Evolutionary conservation across 2,329 filamentous ascomycete species (phyloP).

Genomic region (Lachnellula suecica): DNA sequence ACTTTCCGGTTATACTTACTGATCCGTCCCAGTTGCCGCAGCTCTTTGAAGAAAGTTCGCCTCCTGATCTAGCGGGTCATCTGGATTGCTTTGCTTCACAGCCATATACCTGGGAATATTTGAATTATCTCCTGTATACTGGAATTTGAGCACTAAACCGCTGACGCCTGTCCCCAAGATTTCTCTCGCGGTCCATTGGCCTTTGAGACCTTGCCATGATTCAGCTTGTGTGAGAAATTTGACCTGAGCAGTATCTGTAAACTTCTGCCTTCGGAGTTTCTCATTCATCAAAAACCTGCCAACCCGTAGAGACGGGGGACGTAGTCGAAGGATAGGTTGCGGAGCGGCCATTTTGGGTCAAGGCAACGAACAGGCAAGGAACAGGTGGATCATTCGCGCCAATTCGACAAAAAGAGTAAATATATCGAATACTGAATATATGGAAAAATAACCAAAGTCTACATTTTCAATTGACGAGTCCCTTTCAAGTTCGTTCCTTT

Average conservation of each 20-base stretch:
- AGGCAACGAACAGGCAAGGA: too few relatives aligned
- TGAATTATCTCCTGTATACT: background rate
- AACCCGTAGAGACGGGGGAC: too few relatives aligned
- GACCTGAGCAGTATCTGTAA: background rate
- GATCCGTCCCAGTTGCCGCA: background rate
- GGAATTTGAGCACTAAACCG: conserved; percentile 2
- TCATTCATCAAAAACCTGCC: background rate
- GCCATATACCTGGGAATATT: conserved; percentile 3
- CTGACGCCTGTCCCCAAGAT: conserved; percentile 2
- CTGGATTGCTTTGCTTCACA: conserved; percentile 10
- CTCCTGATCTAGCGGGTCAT: background rate
- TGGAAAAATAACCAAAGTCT: too few relatives aligned
- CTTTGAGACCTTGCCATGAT: background rate
- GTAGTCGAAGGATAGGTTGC: too few relatives aligned
- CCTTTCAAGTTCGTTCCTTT: too few relatives aligned
- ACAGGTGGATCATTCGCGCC: too few relatives aligned
- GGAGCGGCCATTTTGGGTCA: too few relatives aligned
- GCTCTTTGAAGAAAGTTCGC: background rate
- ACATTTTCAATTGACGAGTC: too few relatives aligned
- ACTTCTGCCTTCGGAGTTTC: background rate
- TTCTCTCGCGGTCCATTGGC: background rate
- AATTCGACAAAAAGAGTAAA: too few relatives aligned
- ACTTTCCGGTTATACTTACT: too few relatives aligned
- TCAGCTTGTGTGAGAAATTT: conserved; percentile 1
- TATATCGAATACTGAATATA: too few relatives aligned